Evolutionary conservation across 176 grass and related monocot species (phyloP).

Genomic region (Zea mays): DNA sequence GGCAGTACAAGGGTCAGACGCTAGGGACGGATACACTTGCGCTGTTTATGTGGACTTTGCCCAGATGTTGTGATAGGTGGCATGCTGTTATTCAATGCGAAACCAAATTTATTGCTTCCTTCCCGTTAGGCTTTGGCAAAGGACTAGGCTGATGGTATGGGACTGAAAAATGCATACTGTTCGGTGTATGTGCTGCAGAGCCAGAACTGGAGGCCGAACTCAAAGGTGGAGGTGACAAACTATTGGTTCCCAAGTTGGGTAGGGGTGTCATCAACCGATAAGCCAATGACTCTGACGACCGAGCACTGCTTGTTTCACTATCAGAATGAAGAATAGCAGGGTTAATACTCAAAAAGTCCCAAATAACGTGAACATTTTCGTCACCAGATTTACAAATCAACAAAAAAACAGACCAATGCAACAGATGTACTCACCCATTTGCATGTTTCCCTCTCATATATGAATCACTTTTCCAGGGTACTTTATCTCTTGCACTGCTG

Average conservation of each 20-base stretch:
- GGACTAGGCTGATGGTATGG: slow-evolving; percentile 42
- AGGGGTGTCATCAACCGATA: slow-evolving; percentile 34
- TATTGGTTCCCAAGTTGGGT: slow-evolving; percentile 48
- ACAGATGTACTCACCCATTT: slow-evolving; percentile 44
- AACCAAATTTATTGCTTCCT: slow-evolving; percentile 50
- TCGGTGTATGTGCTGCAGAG: slow-evolving; percentile 24
- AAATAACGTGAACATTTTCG: slow-evolving; percentile 23
- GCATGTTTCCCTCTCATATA: slow-evolving; percentile 51
- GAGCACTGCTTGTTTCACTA: slow-evolving; percentile 51
- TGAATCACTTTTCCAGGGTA: slow-evolving; percentile 50
- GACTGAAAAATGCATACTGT: slow-evolving; percentile 40
- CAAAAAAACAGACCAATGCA: background rate
- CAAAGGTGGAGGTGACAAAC: slow-evolving; percentile 42
- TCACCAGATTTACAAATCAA: slow-evolving; percentile 8
- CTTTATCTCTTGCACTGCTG: slow-evolving; percentile 50
- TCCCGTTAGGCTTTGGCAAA: slow-evolving; percentile 49
- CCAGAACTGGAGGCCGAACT: slow-evolving; percentile 42
- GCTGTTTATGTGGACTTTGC: background rate
- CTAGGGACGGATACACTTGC: slow-evolving; percentile 1
- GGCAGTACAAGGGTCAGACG: slow-evolving; percentile 15
- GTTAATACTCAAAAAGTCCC: slow-evolving; percentile 19
- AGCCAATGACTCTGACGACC: slow-evolving; percentile 41
- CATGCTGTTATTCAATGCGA: slow-evolving; percentile 18
- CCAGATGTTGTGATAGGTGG: background rate
- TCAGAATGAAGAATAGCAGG: slow-evolving; percentile 10